phyloP scores from a whole-genome alignment of 2,329 filamentous ascomycete genomes.

The Plenodomus biglobosus region DNA sequence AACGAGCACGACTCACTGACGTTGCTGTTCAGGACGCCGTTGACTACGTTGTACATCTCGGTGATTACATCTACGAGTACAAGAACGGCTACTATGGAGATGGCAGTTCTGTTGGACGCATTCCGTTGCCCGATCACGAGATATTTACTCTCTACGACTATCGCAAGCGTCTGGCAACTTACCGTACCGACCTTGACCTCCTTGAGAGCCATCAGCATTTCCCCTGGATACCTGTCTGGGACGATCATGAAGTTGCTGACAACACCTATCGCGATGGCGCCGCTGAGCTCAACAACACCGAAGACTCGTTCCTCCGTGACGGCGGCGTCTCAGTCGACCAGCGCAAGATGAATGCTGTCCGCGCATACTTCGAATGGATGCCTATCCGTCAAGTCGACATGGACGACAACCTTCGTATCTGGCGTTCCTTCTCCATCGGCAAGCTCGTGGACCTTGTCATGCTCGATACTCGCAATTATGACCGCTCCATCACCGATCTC shows the following conservation, averaged over 20 bases:
- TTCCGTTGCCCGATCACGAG: constrained; percentile 40
- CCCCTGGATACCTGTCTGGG: constrained; percentile 51
- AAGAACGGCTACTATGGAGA: constrained; percentile 42
- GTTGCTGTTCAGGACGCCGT: constrained; percentile 41
- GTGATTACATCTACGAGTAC: constrained; percentile 51
- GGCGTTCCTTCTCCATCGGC: constrained; percentile 47
- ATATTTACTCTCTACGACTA: constrained; percentile 50
- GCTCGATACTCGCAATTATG: constrained; percentile 49
- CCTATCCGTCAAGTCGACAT: constrained; percentile 49
- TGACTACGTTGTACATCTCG: constrained; percentile 47
- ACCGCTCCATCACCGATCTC: constrained; percentile 48
- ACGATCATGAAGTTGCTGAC: constrained; percentile 49
- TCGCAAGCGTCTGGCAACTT: constrained; percentile 45
- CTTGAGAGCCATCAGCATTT: constrained; percentile 44
- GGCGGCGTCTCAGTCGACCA: constrained; percentile 48
- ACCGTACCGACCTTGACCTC: constrained; percentile 47
- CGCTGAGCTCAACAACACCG: constrained; percentile 48
- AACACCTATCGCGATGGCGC: constrained; percentile 48
- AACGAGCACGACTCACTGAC: neutral
- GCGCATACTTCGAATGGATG: constrained; percentile 52
- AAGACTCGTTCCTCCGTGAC: constrained; percentile 44
- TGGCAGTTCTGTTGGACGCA: constrained; percentile 36
- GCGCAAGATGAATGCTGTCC: constrained; percentile 51
- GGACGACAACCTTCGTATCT: constrained; percentile 48
- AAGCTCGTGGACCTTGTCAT: constrained; percentile 48